phyloP scores from a whole-genome alignment of 805 yeast species.

The Lachancea quebecensis region DNA sequence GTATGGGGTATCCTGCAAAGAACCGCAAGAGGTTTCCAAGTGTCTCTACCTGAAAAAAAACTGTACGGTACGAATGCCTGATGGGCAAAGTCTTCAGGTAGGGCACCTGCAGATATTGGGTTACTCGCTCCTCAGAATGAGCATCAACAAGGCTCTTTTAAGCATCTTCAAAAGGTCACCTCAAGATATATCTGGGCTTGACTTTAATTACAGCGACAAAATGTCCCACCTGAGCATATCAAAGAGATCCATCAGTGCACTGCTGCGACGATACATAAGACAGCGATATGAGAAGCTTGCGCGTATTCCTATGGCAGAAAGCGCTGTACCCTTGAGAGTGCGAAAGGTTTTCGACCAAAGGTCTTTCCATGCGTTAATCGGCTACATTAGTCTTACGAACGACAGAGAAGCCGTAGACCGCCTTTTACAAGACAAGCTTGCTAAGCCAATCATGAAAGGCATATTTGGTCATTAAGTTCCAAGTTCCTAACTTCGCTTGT shows the following conservation, averaged over 20 bases:
- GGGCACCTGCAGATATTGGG: constrained; percentile 14
- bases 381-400: constrained; percentile 17
- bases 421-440: constrained; percentile 17
- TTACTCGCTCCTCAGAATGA: constrained; percentile 5
- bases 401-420: constrained; percentile 14
- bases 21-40: constrained; percentile 11
- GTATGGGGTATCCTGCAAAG: constrained; percentile 8
- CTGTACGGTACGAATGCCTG: constrained; percentile 8
- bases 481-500: neutral
- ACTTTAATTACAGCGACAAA: constrained; percentile 18
- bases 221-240: constrained; percentile 13
- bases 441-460: constrained; percentile 9
- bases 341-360: constrained; percentile 15
- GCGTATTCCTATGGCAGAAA: constrained; percentile 15
- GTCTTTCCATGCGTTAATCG: constrained; percentile 21
- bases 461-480: constrained; percentile 3
- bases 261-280: constrained; percentile 10
- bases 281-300: constrained; percentile 10
- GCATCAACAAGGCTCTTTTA: constrained; percentile 11
- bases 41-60: constrained; percentile 16
- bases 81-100: constrained; percentile 8
- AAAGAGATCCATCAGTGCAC: constrained; percentile 7
- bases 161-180: constrained; percentile 13
- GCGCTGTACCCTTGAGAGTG: constrained; percentile 17
- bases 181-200: constrained; percentile 16